phyloP scores from a whole-genome alignment of 345 rosid genomes.

The Dimocarpus longan region DNA sequence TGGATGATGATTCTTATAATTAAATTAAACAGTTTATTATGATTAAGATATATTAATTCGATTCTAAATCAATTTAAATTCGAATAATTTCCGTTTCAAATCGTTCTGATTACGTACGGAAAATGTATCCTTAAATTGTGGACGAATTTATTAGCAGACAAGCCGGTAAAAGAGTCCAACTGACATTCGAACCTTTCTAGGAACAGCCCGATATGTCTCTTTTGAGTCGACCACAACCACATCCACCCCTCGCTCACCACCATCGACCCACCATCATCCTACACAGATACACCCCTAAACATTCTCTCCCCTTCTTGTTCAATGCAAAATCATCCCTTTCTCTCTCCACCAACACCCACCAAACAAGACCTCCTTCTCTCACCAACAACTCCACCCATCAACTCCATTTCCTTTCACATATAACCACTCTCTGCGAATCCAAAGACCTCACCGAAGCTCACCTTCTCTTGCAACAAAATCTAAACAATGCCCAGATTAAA shows the following conservation, averaged over 20 bases:
- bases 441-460: conserved; percentile 46
- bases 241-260: not conserved
- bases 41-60: no score
- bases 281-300: not conserved
- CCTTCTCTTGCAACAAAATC: conserved; percentile 23
- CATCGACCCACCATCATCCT: conserved; percentile 2
- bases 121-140: no score
- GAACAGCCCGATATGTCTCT: conserved; percentile 5
- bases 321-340: conserved; percentile 8
- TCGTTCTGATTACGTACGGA: no score
- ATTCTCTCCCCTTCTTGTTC: not conserved
- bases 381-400: conserved; percentile 14
- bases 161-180: no score
- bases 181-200: not conserved
- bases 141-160: no score
- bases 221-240: not conserved
- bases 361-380: conserved; percentile 14
- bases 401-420: conserved; percentile 33
- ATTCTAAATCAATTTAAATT: no score
- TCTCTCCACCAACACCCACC: conserved; percentile 1
- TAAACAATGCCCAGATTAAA: conserved; percentile 26
- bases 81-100: no score
- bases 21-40: no score
- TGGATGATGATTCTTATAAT: no score
- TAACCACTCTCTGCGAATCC: conserved; percentile 43